Conservation (phyloP, 192 early-diverging fungal species). For the Anaeromyces robustus region DNA sequence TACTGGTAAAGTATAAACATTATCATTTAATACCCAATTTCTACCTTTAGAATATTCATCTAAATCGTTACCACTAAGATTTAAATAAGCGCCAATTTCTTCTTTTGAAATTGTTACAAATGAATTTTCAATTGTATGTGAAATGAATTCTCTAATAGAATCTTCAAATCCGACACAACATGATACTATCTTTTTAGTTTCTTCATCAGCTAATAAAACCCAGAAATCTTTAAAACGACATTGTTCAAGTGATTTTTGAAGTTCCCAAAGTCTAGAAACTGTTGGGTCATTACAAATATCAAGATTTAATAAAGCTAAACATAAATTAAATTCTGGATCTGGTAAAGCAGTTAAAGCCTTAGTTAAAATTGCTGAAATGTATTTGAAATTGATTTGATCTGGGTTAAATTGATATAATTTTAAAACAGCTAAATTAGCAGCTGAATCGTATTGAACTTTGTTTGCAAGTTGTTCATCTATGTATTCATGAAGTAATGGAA, state of each 20-base stretch:
- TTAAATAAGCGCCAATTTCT: constrained; percentile 44
- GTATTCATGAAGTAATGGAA: constrained; percentile 68
- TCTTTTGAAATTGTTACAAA: constrained; percentile 60
- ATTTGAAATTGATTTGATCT: constrained; percentile 46
- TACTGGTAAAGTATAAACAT: constrained; percentile 54
- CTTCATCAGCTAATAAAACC: constrained; percentile 19
- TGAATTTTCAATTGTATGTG: constrained; percentile 54
- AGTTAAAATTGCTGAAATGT: constrained; percentile 57
- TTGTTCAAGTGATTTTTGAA: constrained; percentile 68
- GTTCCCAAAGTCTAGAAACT: constrained; percentile 38
- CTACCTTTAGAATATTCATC: constrained; percentile 33
- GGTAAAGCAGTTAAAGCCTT: constrained; percentile 72
- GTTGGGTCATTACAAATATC: constrained; percentile 34
- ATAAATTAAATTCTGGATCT: constrained; percentile 80
- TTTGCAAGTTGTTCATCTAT: constrained; percentile 60
- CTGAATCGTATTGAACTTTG: constrained; percentile 55
- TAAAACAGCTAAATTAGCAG: constrained; percentile 80
- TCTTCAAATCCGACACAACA: constrained; percentile 56
- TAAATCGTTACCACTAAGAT: constrained; percentile 50
- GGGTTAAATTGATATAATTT: constrained; percentile 95
- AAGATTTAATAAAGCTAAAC: constrained; percentile 69
- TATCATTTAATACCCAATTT: constrained; percentile 45
- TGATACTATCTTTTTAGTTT: constrained; percentile 35
- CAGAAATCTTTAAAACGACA: constrained; percentile 13
- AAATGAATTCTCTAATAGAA: constrained; percentile 56